Percentiles rank a stretch among this genome's conserved stretches.
These are phyloP conservation scores for Halophytophthora batemanensis DNA, from an alignment of 352 stramenopile genomes.

Conservation along the genomic window DNA sequence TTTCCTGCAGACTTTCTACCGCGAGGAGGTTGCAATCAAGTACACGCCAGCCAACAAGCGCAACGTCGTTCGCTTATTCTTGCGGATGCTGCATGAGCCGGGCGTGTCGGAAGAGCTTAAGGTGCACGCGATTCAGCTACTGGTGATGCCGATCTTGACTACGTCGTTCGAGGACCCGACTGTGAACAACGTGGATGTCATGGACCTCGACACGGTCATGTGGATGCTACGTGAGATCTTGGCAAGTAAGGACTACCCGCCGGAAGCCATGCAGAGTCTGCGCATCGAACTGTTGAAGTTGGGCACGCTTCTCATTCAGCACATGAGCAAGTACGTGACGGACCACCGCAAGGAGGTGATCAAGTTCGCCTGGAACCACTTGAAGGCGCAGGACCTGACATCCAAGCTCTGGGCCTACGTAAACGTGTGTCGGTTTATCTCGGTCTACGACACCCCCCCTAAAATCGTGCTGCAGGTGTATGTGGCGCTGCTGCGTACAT, in stretches of 20 bases:
- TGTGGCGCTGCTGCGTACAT: constrained; percentile 91
- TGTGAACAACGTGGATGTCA: constrained; percentile 79
- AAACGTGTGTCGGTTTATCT: constrained; percentile 96
- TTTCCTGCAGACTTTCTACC: constrained; percentile 91
- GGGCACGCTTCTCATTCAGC: constrained; percentile 94
- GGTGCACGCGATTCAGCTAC: constrained; percentile 89
- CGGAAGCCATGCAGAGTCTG: constrained; percentile 70
- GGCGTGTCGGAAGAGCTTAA: constrained; percentile 87
- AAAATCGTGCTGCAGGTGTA: constrained; percentile 98
- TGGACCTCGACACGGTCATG: constrained; percentile 84
- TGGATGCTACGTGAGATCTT: constrained; percentile 89
- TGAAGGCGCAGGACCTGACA: constrained; percentile 93
- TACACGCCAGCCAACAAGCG: constrained; percentile 74
- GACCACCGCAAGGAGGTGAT: constrained; percentile 97
- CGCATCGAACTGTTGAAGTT: constrained; percentile 94
- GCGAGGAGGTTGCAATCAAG: constrained; percentile 70
- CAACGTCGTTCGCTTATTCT: constrained; percentile 87
- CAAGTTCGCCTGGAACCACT: constrained; percentile 97
- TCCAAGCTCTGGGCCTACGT: constrained; percentile 98
- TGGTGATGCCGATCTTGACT: constrained; percentile 93
- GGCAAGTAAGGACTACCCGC: constrained; percentile 76
- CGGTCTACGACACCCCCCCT: constrained; percentile 93
- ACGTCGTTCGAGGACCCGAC: constrained; percentile 80
- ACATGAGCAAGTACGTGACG: constrained; percentile 91
- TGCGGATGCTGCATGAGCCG: constrained; percentile 80